These are phyloP conservation scores for Balakata baccata DNA, from an alignment of 345 rosid genomes.

Conservation along the genomic window DNA sequence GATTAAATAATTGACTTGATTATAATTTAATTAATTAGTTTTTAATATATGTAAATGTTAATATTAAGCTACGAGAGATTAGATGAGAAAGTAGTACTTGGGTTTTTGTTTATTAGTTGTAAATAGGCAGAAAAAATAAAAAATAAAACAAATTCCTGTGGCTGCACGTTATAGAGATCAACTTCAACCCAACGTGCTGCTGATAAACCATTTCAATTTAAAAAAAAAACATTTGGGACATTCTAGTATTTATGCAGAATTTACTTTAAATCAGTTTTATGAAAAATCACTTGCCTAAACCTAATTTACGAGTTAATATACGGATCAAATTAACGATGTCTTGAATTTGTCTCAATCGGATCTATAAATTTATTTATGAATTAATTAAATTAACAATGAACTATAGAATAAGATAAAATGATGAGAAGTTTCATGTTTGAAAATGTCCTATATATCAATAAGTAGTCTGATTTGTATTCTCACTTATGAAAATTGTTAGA, in stretches of 20 bases:
- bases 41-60: background rate
- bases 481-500: too few relatives aligned
- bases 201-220: background rate
- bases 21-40: background rate
- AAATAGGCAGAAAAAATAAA: background rate
- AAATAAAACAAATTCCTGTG: background rate
- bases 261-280: background rate
- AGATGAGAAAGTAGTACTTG: slow-evolving; percentile 5
- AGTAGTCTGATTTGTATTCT: too few relatives aligned
- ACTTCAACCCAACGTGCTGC: background rate
- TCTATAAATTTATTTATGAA: too few relatives aligned
- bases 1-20: slow-evolving; percentile 13
- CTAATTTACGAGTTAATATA: too few relatives aligned
- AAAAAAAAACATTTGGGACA: background rate
- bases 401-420: too few relatives aligned
- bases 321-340: too few relatives aligned
- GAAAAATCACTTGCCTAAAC: background rate
- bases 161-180: slow-evolving; percentile 3
- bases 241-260: background rate
- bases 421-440: too few relatives aligned
- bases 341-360: too few relatives aligned
- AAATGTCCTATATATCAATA: too few relatives aligned
- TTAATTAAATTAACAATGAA: too few relatives aligned
- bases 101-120: background rate
- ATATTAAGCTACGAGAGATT: background rate